Evolutionary conservation across 345 rosid species (phyloP), one percentile per base, ranked within the genome.

Genomic region (Camelina neglecta): DNA sequence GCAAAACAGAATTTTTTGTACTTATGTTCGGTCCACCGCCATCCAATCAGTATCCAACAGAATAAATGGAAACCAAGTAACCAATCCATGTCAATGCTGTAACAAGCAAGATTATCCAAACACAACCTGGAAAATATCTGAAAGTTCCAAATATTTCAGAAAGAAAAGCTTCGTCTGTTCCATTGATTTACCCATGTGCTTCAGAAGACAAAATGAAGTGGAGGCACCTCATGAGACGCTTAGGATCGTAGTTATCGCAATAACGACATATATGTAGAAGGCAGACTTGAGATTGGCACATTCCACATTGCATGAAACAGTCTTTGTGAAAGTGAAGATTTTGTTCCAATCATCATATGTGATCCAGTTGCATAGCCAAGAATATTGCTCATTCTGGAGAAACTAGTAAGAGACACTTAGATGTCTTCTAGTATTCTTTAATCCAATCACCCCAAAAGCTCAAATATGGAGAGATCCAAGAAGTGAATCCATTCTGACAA

Each of bases 41-140:
- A 92, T 89, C 97, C 97, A 95, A 76, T 95, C 97, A 71, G 99
- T 95, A 81, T 95, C 99, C 71, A 89, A 90, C 72, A 93, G 86
- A 74, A 89, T 84, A 82, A 86, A 93, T 6, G 98, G 98, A 85
- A 93, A 93, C 96, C 98, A 90, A 68, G 24, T 23, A 23, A 24
- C 96, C 94, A 45, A 87, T 82, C 96, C 98, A 93, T 74, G 91
- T 93, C 75, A 90, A 76, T 74, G 93, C 94, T 44, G 96, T 90
- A 33, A 90, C 96, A 68, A 85, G 71, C 83, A 93, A 81, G 77
- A 93, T 84, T 68, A 81, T 83, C 99, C 98, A 81, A 41, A 81
- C 78, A 73, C 29, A 47, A 8, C 79, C 79, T 23, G 84, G 83
- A 81, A 92, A 90, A 83, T 87, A 90, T 87, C 82, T 83, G 76